Evolutionary conservation across 1,284 basidiomycete genomes (phyloP), one percentile per base, ranked within the genome.

Genomic region (Ganoderma lingzhi): DNA sequence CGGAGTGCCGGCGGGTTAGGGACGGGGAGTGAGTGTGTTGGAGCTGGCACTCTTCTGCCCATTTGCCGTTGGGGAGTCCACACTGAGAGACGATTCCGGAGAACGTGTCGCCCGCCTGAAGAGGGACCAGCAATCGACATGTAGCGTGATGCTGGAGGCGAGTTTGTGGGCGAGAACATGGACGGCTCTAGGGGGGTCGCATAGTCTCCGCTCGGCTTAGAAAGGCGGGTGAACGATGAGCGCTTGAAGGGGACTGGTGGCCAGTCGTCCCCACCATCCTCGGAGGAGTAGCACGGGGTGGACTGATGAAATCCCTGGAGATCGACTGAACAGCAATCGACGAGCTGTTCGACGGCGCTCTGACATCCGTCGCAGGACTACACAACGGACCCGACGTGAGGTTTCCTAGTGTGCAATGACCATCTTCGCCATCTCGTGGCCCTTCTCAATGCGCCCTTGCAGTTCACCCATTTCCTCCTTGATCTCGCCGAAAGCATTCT

Each of bases 201-300:
- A 73, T 94, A 94, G 75, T 94, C 93, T 2, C 93, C 93, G 2
- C 90, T 90, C 15, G 93, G 93, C 73, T 94, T 94, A 41, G 93
- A 92, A 17, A 94, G 81, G 55, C 90, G 87, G 30, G 88, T 91
- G 1, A 90, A 80, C 2, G 78, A 77, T 41, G 70, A 66, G 10
- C 77, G 73, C 8, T 74, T 76, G 9, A 78, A 74, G 8, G 76
- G 67, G 0, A 78, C 75, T 4, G 83, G 81, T 92, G 91, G 67
- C 89, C 91, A 5, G 89, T 90, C 0, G 90, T 86, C 59, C 90
- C 90, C 23, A 86, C 83, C 0, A 85, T 85, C 17, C 84, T 86
- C 12, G 84, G 80, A 1, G 83, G 80, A 79, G 68, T 82, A 71
- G 69, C 68, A 51, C 82, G 82, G 68, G 80, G 85, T 71, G 80